Evolutionary conservation across 2,329 filamentous ascomycete genomes (phyloP).

Genomic region (Aspergillus pseudonomiae): DNA sequence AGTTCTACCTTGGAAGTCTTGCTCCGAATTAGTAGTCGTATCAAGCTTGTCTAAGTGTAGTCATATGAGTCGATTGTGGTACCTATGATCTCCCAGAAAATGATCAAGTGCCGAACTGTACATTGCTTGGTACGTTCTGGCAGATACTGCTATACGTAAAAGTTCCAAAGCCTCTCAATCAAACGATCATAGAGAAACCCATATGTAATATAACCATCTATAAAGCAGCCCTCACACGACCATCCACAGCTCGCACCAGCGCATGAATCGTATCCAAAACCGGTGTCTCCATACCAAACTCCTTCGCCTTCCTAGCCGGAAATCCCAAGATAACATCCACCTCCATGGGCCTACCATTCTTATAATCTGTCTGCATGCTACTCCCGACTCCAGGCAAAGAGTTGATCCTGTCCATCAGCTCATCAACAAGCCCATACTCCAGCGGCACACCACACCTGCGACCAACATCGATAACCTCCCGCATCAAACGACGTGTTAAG

Average conservation of each 20-base stretch:
- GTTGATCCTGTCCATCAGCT: constrained; percentile 43
- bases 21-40: neutral
- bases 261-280: constrained; percentile 45
- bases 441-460: constrained; percentile 43
- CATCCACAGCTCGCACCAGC: constrained; percentile 32
- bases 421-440: constrained; percentile 40
- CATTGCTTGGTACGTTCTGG: neutral
- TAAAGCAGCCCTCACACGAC: constrained; percentile 6
- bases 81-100: too few relatives aligned
- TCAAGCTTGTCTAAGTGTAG: neutral
- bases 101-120: neutral
- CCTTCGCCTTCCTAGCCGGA: constrained; percentile 43
- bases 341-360: constrained; percentile 47
- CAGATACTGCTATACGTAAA: neutral
- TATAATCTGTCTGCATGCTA: constrained; percentile 51
- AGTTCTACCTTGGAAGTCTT: neutral
- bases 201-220: neutral
- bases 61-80: neutral
- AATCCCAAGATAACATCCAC: constrained; percentile 52
- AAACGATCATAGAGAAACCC: neutral
- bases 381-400: constrained; percentile 45
- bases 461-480: constrained; percentile 47
- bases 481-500: constrained; percentile 46
- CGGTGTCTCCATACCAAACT: constrained; percentile 44
- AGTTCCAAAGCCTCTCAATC: neutral